phyloP scores from a whole-genome alignment of 2,329 filamentous ascomycete species.

The Botrytis elliptica region DNA sequence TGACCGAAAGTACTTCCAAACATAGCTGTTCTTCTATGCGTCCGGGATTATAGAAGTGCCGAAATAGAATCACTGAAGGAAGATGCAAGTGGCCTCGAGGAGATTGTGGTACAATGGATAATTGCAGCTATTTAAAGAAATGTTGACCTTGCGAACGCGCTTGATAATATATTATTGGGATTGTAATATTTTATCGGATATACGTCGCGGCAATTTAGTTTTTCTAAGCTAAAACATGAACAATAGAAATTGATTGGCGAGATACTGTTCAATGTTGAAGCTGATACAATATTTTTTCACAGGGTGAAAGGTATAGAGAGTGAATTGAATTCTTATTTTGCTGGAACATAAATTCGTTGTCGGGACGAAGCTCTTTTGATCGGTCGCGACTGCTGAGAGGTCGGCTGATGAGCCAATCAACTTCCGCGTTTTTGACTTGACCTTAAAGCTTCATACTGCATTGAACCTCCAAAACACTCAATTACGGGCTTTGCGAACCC shows the following conservation, averaged over 20 bases:
- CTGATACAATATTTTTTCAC: neutral
- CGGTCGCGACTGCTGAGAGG: slow-evolving; percentile 19
- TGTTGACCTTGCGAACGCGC: slow-evolving; percentile 17
- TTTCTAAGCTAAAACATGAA: neutral
- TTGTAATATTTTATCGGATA: neutral
- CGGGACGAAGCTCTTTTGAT: slow-evolving; percentile 26
- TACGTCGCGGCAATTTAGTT: neutral
- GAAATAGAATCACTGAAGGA: neutral
- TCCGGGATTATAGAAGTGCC: neutral
- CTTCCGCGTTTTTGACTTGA: slow-evolving; percentile 34
- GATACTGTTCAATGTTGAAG: neutral
- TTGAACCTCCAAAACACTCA: slow-evolving; percentile 35
- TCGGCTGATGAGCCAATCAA: slow-evolving; percentile 34
- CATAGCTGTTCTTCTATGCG: slow-evolving; percentile 24
- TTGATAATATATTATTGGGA: slow-evolving; percentile 10
- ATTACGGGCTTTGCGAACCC: slow-evolving; percentile 39
- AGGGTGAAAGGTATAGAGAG: neutral
- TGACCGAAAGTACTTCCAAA: slow-evolving; percentile 32
- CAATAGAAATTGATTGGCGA: neutral
- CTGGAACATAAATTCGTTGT: slow-evolving; percentile 18
- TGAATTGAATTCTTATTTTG: slow-evolving; percentile 14
- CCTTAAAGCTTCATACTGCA: slow-evolving; percentile 33
- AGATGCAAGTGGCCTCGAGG: slow-evolving; percentile 4
- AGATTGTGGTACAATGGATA: neutral
- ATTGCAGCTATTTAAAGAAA: slow-evolving; percentile 15